Base-by-base conservation (phyloP, 225 moss, liverwort and hornwort species). In the Climacium dendroides region DNA sequence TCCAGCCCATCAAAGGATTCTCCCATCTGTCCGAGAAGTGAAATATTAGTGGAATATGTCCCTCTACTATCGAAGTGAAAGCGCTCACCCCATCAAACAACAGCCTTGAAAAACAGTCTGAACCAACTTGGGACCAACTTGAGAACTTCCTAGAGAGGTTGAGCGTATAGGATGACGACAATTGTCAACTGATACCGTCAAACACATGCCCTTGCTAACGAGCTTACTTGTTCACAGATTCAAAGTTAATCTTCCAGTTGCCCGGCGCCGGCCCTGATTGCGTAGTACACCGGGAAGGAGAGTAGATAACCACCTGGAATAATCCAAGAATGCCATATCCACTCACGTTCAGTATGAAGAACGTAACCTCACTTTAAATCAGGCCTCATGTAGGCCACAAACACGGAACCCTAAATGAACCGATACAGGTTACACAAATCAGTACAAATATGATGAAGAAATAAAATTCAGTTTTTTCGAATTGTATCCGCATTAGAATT, bases 1-100 rank as follows among this genome's bases (percentile, higher is more conserved):
- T 99, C 99, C 99, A 99, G 50, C 99, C 99, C 99, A 99, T 99
- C 87, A 99, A 92, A 60, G 99, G 99, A 87, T 99, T 99, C 87
- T 99, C 99, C 99, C 99, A 99, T 90, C 98, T 99, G 82, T 30
- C 74, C 91, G 29, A 90, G 52, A 83, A 74, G 26, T 60, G 19
- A 69, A 39, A 69, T 30, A 81, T 73, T 25, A 53, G 82, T 39
- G 53, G 45, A 77, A 47, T 66, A 74, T 52, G n/a, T 12, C 50
- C 41, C 74, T 62, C 35, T 17, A 55, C 18, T 61, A 54, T 35
- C 34, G 43, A 74, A 70, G 61, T 53, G 54, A 87, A 87, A 80
- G 48, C 60, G 52, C 52, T 87, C 87, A 72, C 17, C 39, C 19
- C 17, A 58, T 37, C 71, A 79, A 23, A 79, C 19, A 47, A 58